Percentiles rank a stretch among this genome's conserved stretches.
phyloP scores from a whole-genome alignment of 2,329 filamentous ascomycete genomes.

The Aurifilum marmelostoma region DNA sequence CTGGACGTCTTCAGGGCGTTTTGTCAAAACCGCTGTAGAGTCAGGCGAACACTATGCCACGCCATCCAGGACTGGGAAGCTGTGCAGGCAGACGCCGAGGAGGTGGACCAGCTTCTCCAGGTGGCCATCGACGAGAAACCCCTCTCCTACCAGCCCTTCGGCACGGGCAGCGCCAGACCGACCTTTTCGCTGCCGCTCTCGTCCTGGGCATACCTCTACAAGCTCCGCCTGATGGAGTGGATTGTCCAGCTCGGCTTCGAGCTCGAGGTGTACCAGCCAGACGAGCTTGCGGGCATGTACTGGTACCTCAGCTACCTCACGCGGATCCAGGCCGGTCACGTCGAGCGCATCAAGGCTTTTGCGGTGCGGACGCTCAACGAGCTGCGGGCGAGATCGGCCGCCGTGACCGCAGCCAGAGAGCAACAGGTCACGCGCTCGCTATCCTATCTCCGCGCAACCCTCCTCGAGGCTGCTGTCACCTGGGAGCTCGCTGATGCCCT shows the following conservation, averaged over 20 bases:
- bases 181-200: slow-evolving; percentile 74
- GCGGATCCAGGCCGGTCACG: slow-evolving; percentile 68
- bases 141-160: slow-evolving; percentile 49
- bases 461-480: slow-evolving; percentile 67
- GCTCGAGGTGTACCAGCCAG: slow-evolving; percentile 82
- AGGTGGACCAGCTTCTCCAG: slow-evolving; percentile 71
- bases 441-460: slow-evolving; percentile 60
- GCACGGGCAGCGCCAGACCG: slow-evolving; percentile 50
- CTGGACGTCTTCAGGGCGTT: slow-evolving; percentile 82
- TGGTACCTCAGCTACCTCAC: slow-evolving; percentile 81
- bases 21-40: slow-evolving; percentile 87
- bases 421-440: slow-evolving; percentile 53
- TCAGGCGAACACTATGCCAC: slow-evolving; percentile 88
- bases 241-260: slow-evolving; percentile 93
- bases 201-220: slow-evolving; percentile 89
- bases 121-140: slow-evolving; percentile 63
- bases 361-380: slow-evolving; percentile 48
- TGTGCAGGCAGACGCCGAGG: slow-evolving; percentile 79
- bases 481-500: slow-evolving; percentile 60
- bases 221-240: slow-evolving; percentile 84
- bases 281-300: slow-evolving; percentile 89
- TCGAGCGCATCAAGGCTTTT: slow-evolving; percentile 74
- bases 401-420: slow-evolving; percentile 40
- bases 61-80: slow-evolving; percentile 81
- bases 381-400: slow-evolving; percentile 32